Conservation (phyloP, 371 early-diverging fungal species). For the Batkoa obscura region DNA sequence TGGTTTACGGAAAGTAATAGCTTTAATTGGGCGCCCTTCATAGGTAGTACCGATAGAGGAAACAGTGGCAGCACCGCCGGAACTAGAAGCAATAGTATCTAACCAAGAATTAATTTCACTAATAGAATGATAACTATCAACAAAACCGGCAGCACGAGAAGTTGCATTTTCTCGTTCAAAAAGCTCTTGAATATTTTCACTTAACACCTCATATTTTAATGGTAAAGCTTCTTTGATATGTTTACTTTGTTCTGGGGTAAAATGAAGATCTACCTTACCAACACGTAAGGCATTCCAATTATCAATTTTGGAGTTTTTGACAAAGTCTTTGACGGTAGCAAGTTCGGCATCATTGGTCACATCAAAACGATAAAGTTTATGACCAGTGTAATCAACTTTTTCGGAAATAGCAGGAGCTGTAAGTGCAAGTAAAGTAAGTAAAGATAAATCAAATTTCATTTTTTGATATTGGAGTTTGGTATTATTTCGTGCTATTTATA, state of each 20-base stretch:
- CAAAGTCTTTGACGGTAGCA: background rate
- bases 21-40: constrained; percentile 20
- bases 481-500: too few species aligned
- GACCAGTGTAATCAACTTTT: background rate
- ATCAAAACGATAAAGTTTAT: constrained; percentile 4
- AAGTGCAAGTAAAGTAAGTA: too few species aligned
- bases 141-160: background rate
- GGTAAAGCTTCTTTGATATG: constrained; percentile 13
- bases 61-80: background rate
- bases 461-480: too few species aligned
- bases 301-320: background rate
- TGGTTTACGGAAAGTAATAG: constrained; percentile 14
- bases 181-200: background rate
- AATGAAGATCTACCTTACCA: constrained; percentile 3
- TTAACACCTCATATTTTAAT: background rate
- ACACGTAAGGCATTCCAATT: background rate
- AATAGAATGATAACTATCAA: constrained; percentile 8
- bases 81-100: background rate
- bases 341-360: background rate
- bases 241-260: constrained; percentile 14
- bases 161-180: background rate
- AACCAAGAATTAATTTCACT: background rate
- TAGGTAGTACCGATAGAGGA: constrained; percentile 17
- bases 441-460: too few species aligned
- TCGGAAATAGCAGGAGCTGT: too few species aligned